Evolutionary conservation across 2,329 filamentous ascomycete species (phyloP).

Genomic region (Colletotrichum camelliae): DNA sequence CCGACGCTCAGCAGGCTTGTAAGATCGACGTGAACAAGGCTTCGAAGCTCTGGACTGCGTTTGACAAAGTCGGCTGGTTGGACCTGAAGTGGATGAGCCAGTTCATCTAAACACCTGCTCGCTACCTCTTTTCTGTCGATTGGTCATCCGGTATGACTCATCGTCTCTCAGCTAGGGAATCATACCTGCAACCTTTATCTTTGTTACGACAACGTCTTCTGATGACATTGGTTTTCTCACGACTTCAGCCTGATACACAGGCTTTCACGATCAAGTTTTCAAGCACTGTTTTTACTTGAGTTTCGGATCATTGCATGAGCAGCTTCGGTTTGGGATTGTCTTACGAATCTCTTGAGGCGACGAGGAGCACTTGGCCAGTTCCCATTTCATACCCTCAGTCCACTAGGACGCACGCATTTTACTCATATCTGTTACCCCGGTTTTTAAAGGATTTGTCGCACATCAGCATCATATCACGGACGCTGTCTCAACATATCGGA

Average conservation of each 20-base stretch:
- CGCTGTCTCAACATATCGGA: constrained; percentile 15
- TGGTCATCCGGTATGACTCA: constrained; percentile 28
- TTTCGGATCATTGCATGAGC: constrained; percentile 12
- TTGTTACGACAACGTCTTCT: not conserved
- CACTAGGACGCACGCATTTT: not conserved
- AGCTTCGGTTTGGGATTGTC: not conserved
- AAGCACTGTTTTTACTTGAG: not conserved
- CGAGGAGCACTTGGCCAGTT: not conserved
- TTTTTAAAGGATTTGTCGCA: not conserved
- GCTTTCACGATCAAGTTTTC: not conserved
- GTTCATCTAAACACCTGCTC: constrained; percentile 31
- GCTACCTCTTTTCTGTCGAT: not conserved
- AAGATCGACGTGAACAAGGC: constrained; percentile 99
- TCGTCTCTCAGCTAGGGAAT: not conserved
- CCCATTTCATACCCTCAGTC: not conserved
- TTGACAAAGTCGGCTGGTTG: constrained; percentile 87
- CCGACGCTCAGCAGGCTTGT: constrained; percentile 93
- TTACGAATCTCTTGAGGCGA: not conserved
- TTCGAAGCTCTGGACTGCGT: constrained; percentile 89
- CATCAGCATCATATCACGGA: constrained; percentile 17
- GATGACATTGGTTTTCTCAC: not conserved
- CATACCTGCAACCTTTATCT: not conserved
- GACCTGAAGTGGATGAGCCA: constrained; percentile 52
- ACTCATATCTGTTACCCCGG: not conserved
- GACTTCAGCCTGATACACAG: not conserved